phyloP scores from a whole-genome alignment of 2,329 filamentous ascomycete genomes.

The Alternaria tenuissima region DNA sequence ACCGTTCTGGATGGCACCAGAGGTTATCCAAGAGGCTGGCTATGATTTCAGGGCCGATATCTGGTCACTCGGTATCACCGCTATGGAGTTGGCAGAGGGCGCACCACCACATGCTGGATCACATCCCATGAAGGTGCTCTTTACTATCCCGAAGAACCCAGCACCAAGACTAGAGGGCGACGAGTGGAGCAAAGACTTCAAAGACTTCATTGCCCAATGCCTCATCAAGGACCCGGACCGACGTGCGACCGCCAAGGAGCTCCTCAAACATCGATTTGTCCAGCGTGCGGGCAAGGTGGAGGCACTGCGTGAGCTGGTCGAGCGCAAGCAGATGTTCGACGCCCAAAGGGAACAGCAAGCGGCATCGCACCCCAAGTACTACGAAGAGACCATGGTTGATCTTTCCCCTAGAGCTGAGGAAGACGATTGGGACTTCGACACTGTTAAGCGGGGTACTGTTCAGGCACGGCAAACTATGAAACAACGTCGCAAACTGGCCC shows the following conservation, averaged over 20 bases:
- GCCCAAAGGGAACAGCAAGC: slow-evolving; percentile 68
- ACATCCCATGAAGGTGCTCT: slow-evolving; percentile 97
- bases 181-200: slow-evolving; percentile 86
- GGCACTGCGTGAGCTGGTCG: slow-evolving; percentile 84
- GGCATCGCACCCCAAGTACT: slow-evolving; percentile 76
- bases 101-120: slow-evolving; percentile 95
- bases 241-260: slow-evolving; percentile 83
- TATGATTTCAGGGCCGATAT: slow-evolving; percentile 99
- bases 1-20: slow-evolving; percentile 98
- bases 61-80: slow-evolving; percentile 95
- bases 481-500: slow-evolving; percentile 55
- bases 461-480: slow-evolving; percentile 59
- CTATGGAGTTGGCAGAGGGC: slow-evolving; percentile 88
- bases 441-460: slow-evolving; percentile 76
- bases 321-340: slow-evolving; percentile 83
- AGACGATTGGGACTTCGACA: slow-evolving; percentile 96
- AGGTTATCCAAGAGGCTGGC: slow-evolving; percentile 96
- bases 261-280: slow-evolving; percentile 89
- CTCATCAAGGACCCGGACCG: slow-evolving; percentile 90
- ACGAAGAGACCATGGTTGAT: slow-evolving; percentile 87
- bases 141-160: slow-evolving; percentile 91
- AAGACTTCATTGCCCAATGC: slow-evolving; percentile 90
- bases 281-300: slow-evolving; percentile 87
- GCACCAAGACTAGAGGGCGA: slow-evolving; percentile 83
- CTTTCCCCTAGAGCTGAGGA: slow-evolving; percentile 72